Conservation (phyloP, 2,329 filamentous ascomycete species). For the Westerdykella ornata region DNA sequence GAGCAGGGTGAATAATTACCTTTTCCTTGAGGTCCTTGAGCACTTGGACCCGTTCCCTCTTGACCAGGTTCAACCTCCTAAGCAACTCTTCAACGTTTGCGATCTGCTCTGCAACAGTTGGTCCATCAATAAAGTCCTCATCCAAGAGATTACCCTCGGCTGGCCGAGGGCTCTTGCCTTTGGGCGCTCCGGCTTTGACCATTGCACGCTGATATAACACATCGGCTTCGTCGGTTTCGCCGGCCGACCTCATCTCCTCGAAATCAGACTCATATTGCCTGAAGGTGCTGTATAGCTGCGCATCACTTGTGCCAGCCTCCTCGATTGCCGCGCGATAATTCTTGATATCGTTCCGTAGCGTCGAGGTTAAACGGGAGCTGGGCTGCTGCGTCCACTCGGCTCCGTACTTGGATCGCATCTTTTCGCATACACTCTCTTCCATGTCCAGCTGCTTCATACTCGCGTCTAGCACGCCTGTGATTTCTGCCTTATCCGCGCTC, state of each 20-base stretch:
- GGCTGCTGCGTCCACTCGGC: slow-evolving; percentile 96
- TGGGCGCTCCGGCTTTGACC: slow-evolving; percentile 62
- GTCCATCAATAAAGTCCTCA: slow-evolving; percentile 76
- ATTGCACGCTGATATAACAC: slow-evolving; percentile 82
- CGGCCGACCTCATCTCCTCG: slow-evolving; percentile 88
- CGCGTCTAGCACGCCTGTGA: slow-evolving; percentile 65
- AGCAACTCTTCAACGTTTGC: slow-evolving; percentile 80
- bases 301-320: slow-evolving; percentile 80
- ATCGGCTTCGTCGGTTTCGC: slow-evolving; percentile 79
- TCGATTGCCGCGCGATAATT: slow-evolving; percentile 85
- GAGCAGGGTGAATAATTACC: slow-evolving; percentile 47
- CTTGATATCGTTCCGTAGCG: slow-evolving; percentile 75
- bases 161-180: slow-evolving; percentile 56
- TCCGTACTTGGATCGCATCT: slow-evolving; percentile 97
- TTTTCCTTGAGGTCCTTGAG: slow-evolving; percentile 97
- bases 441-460: slow-evolving; percentile 86
- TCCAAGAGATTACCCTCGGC: slow-evolving; percentile 78
- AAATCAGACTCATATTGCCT: slow-evolving; percentile 83
- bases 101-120: slow-evolving; percentile 85
- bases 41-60: slow-evolving; percentile 84
- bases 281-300: slow-evolving; percentile 73
- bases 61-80: slow-evolving; percentile 85
- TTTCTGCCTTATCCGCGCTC: slow-evolving; percentile 67
- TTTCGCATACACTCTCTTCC: slow-evolving; percentile 97
- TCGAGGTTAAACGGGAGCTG: slow-evolving; percentile 81